phyloP scores from a whole-genome alignment of 2,329 filamentous ascomycete species.

The Mycosphaerella arachidis region DNA sequence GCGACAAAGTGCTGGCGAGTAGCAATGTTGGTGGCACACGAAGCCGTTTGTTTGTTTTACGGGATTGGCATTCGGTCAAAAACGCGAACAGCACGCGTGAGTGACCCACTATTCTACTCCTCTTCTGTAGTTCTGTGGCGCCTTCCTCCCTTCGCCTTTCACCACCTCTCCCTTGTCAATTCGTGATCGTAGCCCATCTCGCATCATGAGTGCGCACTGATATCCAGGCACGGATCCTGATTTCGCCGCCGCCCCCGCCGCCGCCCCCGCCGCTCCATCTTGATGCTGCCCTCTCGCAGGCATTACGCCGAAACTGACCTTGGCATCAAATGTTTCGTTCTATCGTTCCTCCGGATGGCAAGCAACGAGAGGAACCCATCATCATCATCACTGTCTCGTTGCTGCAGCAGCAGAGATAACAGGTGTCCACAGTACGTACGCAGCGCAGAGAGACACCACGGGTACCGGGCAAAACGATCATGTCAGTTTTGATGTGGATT shows the following conservation, averaged over 20 bases:
- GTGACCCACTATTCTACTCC: not conserved
- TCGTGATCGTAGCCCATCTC: not conserved
- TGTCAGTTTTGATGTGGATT: not conserved
- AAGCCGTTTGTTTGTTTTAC: conserved; percentile 1
- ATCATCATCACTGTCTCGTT: not conserved
- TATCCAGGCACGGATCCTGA: not conserved
- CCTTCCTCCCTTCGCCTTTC: not conserved
- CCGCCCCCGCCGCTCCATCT: not conserved
- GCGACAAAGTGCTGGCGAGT: not conserved
- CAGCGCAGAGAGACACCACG: not conserved
- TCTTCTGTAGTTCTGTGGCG: not conserved
- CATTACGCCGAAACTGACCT: not conserved
- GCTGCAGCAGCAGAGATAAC: not conserved
- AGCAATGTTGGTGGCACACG: conserved; percentile 1
- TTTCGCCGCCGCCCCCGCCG: too few species aligned
- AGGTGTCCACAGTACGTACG: not conserved
- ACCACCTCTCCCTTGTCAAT: not conserved
- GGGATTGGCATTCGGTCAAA: not conserved
- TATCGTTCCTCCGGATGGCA: not conserved
- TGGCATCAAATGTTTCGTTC: not conserved
- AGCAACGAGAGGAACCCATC: not conserved
- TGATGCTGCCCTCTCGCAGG: not conserved
- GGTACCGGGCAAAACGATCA: not conserved
- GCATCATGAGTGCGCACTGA: not conserved
- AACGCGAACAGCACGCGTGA: not conserved